Conservation (phyloP, 139 green algal species). For the Deuterostichococcus epilithicus region DNA sequence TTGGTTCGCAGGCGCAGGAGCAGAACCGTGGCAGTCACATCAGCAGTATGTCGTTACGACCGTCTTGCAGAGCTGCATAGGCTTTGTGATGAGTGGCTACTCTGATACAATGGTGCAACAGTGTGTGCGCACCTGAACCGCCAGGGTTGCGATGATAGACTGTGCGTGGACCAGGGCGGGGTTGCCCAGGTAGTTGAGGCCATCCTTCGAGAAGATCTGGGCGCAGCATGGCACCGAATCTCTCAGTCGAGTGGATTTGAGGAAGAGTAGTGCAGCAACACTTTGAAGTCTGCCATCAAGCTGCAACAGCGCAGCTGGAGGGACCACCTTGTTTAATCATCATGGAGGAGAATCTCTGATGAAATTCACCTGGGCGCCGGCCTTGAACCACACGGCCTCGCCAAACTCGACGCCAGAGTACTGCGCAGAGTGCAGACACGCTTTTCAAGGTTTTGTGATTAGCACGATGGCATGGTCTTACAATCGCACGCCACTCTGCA, state of each 20-base stretch:
- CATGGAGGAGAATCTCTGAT: background rate
- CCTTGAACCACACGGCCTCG: conserved; percentile 88
- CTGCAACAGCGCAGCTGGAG: no score
- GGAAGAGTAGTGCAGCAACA: background rate
- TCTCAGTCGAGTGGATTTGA: background rate
- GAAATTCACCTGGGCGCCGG: conserved; percentile 70
- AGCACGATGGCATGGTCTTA: background rate
- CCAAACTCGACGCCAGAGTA: conserved; percentile 52
- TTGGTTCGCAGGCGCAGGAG: no score
- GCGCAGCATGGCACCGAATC: conserved; percentile 68
- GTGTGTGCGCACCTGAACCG: conserved; percentile 52
- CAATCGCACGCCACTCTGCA: no score
- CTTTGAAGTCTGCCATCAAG: background rate
- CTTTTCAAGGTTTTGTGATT: background rate
- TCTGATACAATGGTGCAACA: conserved; percentile 7
- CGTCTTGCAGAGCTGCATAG: background rate
- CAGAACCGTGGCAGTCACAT: no score
- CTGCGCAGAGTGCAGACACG: conserved; percentile 6
- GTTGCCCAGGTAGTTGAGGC: conserved; percentile 83
- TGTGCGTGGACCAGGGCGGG: conserved; percentile 75
- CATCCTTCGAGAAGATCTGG: conserved; percentile 70
- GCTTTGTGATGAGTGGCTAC: background rate
- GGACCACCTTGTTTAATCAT: no score
- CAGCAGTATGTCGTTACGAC: no score
- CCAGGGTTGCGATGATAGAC: conserved; percentile 69